These are phyloP conservation scores for Funneliformis caledonium DNA, from an alignment of 371 early-diverging fungal species.

Conservation along the genomic window DNA sequence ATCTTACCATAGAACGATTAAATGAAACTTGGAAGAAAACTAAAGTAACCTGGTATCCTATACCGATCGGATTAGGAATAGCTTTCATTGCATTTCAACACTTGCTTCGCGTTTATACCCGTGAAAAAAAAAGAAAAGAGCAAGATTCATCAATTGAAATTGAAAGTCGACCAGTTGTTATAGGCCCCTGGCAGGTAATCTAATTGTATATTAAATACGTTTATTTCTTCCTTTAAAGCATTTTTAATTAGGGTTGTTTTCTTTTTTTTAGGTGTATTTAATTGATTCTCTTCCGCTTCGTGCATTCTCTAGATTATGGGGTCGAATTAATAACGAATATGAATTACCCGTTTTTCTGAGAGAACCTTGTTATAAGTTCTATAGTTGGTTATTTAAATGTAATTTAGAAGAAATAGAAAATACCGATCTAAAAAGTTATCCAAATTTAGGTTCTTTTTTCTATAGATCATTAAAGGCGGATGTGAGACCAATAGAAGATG, in stretches of 20 bases:
- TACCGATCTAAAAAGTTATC: conserved; percentile 75
- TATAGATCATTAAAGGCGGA: conserved; percentile 84
- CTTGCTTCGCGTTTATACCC: conserved; percentile 54
- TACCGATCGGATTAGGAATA: conserved; percentile 81
- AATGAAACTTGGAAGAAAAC: conserved; percentile 61
- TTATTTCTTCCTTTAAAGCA: neutral
- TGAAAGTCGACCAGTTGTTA: conserved; percentile 54
- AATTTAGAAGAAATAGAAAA: conserved; percentile 92
- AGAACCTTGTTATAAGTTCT: conserved; percentile 73
- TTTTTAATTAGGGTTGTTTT: neutral
- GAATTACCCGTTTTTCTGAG: conserved; percentile 83
- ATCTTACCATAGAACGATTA: conserved; percentile 42
- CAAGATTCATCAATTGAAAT: conserved; percentile 24
- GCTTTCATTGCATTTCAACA: conserved; percentile 75
- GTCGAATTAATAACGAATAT: conserved; percentile 79
- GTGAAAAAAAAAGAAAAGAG: conserved; percentile 44
- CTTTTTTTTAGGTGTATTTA: conserved; percentile 68
- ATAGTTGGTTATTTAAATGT: conserved; percentile 88
- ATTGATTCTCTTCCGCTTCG: conserved; percentile 87
- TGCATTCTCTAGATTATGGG: conserved; percentile 89
- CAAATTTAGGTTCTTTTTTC: conserved; percentile 89
- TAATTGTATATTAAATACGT: neutral
- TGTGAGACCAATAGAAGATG: conserved; percentile 73
- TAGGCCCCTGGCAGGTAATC: conserved; percentile 85
- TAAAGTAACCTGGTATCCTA: conserved; percentile 73